Evolutionary conservation across 495 filamentous ascomycete species (phyloP).

Genomic region (Astrothelium macrocarpum): DNA sequence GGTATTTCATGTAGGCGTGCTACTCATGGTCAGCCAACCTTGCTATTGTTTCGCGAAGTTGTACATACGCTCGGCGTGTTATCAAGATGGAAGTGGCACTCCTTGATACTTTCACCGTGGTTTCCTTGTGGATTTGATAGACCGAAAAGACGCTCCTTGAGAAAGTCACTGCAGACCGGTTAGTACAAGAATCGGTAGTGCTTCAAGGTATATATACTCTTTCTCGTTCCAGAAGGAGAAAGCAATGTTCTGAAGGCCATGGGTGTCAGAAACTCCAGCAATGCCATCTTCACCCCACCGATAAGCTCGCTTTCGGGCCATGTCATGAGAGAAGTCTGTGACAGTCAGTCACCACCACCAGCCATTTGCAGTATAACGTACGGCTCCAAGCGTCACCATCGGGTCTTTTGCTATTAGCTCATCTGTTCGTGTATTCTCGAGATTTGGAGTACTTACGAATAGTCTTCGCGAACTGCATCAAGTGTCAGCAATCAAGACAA

Average conservation of each 20-base stretch:
- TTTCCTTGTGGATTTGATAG: slow-evolving; percentile 93
- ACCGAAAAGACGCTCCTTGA: slow-evolving; percentile 92
- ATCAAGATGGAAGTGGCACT: slow-evolving; percentile 90
- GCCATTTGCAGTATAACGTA: slow-evolving; percentile 38
- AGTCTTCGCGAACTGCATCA: slow-evolving; percentile 77
- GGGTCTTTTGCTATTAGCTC: slow-evolving; percentile 31
- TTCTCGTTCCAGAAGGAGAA: slow-evolving; percentile 98
- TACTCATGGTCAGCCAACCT: slow-evolving; percentile 31
- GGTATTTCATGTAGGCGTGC: slow-evolving; percentile 98
- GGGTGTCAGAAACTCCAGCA: slow-evolving; percentile 86
- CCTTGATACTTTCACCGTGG: slow-evolving; percentile 93
- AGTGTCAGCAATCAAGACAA: slow-evolving; percentile 11
- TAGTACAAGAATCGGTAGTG: slow-evolving; percentile 12
- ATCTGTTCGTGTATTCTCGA: slow-evolving; percentile 11
- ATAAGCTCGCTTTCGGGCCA: slow-evolving; percentile 76
- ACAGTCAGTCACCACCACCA: neutral
- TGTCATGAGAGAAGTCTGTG: slow-evolving; percentile 84
- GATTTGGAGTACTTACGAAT: slow-evolving; percentile 51
- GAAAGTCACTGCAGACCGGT: slow-evolving; percentile 53
- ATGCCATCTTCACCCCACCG: slow-evolving; percentile 97
- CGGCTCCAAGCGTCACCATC: slow-evolving; percentile 95
- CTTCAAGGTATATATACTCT: slow-evolving; percentile 51
- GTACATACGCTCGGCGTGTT: slow-evolving; percentile 57
- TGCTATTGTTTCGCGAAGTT: slow-evolving; percentile 32
- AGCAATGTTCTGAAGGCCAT: slow-evolving; percentile 80